A percentile compares a stretch with the other conserved stretches of the same genome.
Conservation (phyloP, 768 basidiomycete species). For the Lactarius indigo region DNA sequence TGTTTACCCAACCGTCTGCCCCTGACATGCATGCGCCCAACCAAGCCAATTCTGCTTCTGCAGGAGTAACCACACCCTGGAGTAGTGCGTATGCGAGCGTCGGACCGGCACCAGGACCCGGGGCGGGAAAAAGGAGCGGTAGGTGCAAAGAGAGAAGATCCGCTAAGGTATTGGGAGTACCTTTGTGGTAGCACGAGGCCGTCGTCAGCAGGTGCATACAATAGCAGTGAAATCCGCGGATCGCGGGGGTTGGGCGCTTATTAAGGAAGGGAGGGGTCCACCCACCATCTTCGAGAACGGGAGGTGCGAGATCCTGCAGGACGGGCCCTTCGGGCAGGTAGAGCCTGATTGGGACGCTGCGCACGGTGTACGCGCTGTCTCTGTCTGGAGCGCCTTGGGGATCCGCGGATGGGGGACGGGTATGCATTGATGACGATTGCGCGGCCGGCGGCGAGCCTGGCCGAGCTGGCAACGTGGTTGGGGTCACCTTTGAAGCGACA, state of each 20-base stretch:
- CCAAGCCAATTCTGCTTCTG: slow-evolving; percentile 91
- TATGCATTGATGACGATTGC: slow-evolving; percentile 53
- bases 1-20: slow-evolving; percentile 93
- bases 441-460: slow-evolving; percentile 53
- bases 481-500: slow-evolving; percentile 89
- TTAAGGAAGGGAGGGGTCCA: slow-evolving; percentile 3
- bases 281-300: slow-evolving; percentile 73
- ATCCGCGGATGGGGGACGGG: slow-evolving; percentile 63
- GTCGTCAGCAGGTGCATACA: slow-evolving; percentile 20
- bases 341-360: slow-evolving; percentile 84
- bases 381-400: slow-evolving; percentile 50
- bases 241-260: slow-evolving; percentile 8
- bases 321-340: slow-evolving; percentile 90
- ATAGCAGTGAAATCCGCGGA: slow-evolving; percentile 7
- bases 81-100: slow-evolving; percentile 70
- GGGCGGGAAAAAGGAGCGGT: slow-evolving; percentile 72
- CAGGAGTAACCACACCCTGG: slow-evolving; percentile 80
- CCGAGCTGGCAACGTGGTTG: slow-evolving; percentile 64
- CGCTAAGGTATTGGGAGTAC: slow-evolving; percentile 66
- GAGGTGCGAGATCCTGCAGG: slow-evolving; percentile 84
- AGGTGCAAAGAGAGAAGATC: slow-evolving; percentile 67
- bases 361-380: slow-evolving; percentile 83
- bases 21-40: slow-evolving; percentile 88
- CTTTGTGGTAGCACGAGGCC: slow-evolving; percentile 38
- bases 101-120: slow-evolving; percentile 22